Evolutionary conservation across 2,329 filamentous ascomycete species (phyloP), one percentile per base, ranked within the genome.

Genomic region (Microdochium bolleyi): DNA sequence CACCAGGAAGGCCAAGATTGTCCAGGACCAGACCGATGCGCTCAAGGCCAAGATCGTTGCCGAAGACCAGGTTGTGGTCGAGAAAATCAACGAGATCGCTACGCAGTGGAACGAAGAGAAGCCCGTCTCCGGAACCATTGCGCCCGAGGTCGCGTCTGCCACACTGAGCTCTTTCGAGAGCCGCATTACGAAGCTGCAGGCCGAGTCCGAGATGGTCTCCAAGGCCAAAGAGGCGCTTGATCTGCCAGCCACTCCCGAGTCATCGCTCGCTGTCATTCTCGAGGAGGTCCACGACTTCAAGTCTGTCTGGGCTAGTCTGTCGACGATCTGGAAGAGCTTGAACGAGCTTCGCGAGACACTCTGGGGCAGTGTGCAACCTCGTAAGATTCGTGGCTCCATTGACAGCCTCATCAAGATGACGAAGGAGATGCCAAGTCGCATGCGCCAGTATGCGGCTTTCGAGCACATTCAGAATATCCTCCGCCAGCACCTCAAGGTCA

Each of bases 381-480:
- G 94, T 57, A 99, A 97, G 72, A 84, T 99, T 54, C 84, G 94
- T 37, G 83, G 88, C 61, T 88, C 89, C 56, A 85, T 99, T 50
- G 92, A 99, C 64, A 86, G 87, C 49, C 80, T 97, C 51, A 89
- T 97, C 68, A 96, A 96, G 75, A 95, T 95, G 81, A 97, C 92
- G 34, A 97, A 96, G 73, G 92, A 97, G 57, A 97, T 99, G 94
- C 94, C 95, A 0, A 96, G 91, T 70, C 86, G 94, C 55, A 97
- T 99, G 92, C 86, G 95, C 55, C 95, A 99, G 65, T 99, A 99
- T 69, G 92, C 95, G 61, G 95, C 95, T n/a, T 99, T 99, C 66
- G 95, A 99, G 70, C 92, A 99, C 64, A 91, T 99, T 38, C 95
- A 99, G 67, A 90, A 84, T 57, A 88, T 95, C 27, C 81, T 99